Percentiles rank a stretch among this genome's conserved stretches.
phyloP scores from a whole-genome alignment of 2,329 filamentous ascomycete genomes.

The Colletotrichum sp. region DNA sequence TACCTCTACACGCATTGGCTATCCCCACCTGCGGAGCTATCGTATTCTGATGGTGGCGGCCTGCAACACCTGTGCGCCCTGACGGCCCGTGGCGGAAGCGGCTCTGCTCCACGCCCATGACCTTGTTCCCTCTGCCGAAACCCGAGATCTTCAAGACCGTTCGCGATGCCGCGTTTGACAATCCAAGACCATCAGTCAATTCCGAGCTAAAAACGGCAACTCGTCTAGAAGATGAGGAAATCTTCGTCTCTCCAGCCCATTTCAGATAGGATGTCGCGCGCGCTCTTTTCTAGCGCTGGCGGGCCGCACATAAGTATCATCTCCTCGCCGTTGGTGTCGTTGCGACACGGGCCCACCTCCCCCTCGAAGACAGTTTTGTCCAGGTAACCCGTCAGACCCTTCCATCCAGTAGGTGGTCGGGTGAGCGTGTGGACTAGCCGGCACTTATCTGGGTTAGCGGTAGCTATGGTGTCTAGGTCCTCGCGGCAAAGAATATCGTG shows the following conservation, averaged over 20 bases:
- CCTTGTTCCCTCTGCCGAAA: background rate
- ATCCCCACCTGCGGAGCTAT: background rate
- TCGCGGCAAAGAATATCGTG: conserved; percentile 82
- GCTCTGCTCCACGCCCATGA: background rate
- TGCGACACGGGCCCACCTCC: conserved; percentile 52
- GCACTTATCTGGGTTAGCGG: conserved; percentile 60
- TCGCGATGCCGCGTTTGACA: background rate
- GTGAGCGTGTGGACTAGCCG: conserved; percentile 74
- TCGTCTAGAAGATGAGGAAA: conserved; percentile 73
- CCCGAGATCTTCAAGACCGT: background rate
- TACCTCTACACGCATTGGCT: background rate
- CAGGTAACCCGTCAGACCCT: conserved; percentile 71
- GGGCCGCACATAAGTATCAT: conserved; percentile 85
- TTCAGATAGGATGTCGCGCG: conserved; percentile 53
- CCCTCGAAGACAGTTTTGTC: conserved; percentile 65
- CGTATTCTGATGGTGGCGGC: background rate
- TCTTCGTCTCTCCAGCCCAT: conserved; percentile 77
- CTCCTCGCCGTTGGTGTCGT: conserved; percentile 45
- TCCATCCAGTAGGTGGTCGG: conserved; percentile 68
- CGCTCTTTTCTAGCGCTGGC: conserved; percentile 72
- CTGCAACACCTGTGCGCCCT: background rate
- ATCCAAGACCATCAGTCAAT: background rate
- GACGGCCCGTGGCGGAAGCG: conserved; percentile 6
- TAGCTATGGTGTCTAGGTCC: conserved; percentile 71
- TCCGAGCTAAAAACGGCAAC: background rate